Evolutionary conservation across 805 yeast genomes (phyloP).

Genomic region (Wickerhamiella sorbophila): DNA sequence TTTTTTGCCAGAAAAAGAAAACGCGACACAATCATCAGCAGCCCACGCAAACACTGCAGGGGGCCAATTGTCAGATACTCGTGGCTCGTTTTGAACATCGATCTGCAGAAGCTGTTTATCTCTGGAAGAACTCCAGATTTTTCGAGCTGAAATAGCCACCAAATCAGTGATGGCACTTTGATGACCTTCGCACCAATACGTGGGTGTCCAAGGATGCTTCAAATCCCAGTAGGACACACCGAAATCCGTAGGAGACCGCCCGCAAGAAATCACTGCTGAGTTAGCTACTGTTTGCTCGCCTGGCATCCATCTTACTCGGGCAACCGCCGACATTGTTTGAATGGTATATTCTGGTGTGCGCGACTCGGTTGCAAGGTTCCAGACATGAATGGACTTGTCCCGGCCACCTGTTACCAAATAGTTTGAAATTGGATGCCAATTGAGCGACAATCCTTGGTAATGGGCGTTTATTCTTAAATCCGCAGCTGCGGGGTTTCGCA

Average conservation of each 20-base stretch:
- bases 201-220: slow-evolving; percentile 59
- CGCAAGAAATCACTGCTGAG: slow-evolving; percentile 12
- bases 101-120: slow-evolving; percentile 37
- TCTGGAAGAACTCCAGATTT: slow-evolving; percentile 36
- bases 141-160: slow-evolving; percentile 8
- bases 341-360: slow-evolving; percentile 55
- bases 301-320: slow-evolving; percentile 55
- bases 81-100: slow-evolving; percentile 33
- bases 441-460: slow-evolving; percentile 72
- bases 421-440: slow-evolving; percentile 77
- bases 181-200: slow-evolving; percentile 37
- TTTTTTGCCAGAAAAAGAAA: slow-evolving; percentile 25
- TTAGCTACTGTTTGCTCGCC: slow-evolving; percentile 22
- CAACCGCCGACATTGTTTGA: slow-evolving; percentile 63
- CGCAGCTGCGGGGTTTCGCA: slow-evolving; percentile 45
- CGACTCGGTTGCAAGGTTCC: slow-evolving; percentile 40
- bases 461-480: slow-evolving; percentile 79
- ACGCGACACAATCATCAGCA: slow-evolving; percentile 34
- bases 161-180: slow-evolving; percentile 41
- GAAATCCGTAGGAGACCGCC: slow-evolving; percentile 9
- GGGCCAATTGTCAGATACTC: slow-evolving; percentile 36
- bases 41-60: slow-evolving; percentile 47
- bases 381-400: slow-evolving; percentile 66
- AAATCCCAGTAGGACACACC: slow-evolving; percentile 14
- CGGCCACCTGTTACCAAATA: slow-evolving; percentile 85